These are phyloP conservation scores for Solanum aculeatissimum DNA, from an alignment of 305 asterid genomes.

Conservation along the genomic window DNA sequence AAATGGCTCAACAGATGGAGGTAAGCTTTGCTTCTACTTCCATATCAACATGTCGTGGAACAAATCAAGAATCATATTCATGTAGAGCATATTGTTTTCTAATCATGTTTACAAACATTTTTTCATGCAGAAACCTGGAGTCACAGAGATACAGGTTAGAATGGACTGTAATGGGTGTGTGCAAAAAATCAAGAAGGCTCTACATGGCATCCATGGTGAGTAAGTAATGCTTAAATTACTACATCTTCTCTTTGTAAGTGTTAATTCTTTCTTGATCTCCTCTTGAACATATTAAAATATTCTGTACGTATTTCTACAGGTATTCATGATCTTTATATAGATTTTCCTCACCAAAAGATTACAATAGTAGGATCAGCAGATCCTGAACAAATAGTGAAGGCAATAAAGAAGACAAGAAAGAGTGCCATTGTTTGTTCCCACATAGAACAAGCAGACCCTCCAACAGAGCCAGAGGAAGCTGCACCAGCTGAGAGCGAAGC, in stretches of 20 bases:
- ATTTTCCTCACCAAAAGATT: conserved; percentile 67
- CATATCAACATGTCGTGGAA: conserved; percentile 18
- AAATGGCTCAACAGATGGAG: not conserved
- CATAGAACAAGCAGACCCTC: conserved; percentile 42
- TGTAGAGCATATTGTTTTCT: not conserved
- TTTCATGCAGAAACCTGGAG: conserved; percentile 49
- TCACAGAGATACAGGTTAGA: conserved; percentile 69
- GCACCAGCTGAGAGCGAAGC: conserved; percentile 17
- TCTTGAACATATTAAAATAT: not conserved
- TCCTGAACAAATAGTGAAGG: conserved; percentile 59
- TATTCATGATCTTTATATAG: conserved; percentile 59
- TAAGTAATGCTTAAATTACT: not conserved
- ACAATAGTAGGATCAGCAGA: conserved; percentile 81
- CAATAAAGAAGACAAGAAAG: conserved; percentile 75
- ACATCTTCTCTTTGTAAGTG: not conserved
- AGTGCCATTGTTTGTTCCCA: conserved; percentile 64
- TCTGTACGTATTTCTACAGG: conserved; percentile 24
- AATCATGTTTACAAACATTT: not conserved
- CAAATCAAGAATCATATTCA: not conserved
- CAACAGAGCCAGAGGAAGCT: conserved; percentile 23
- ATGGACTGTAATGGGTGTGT: conserved; percentile 94
- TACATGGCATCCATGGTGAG: conserved; percentile 62
- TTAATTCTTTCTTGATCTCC: not conserved
- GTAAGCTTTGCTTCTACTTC: not conserved
- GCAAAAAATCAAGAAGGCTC: conserved; percentile 82